Percentiles rank a stretch among this genome's conserved stretches.
phyloP scores from a whole-genome alignment of 176 grass and related monocot genomes.

The Rhynchospora pubera region DNA sequence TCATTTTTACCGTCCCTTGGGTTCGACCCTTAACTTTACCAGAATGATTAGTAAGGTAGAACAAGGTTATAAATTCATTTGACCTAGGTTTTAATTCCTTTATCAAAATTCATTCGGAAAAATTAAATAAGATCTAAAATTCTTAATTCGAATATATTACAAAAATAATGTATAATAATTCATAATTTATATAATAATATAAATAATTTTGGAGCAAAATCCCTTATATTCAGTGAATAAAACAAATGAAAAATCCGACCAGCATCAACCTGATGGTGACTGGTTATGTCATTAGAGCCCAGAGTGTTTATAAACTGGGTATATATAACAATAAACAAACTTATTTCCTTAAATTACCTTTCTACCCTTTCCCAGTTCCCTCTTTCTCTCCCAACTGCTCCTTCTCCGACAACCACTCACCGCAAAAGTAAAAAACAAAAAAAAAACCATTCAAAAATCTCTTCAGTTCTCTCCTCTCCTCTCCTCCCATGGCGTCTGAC shows the following conservation, averaged over 20 bases:
- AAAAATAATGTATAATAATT: too few species aligned
- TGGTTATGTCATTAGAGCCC: not conserved
- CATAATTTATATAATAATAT: too few species aligned
- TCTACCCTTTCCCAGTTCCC: not conserved
- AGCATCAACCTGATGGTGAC: not conserved
- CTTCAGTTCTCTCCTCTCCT: not conserved
- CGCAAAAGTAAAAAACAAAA: not conserved
- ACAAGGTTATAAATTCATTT: too few species aligned
- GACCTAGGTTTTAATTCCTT: too few species aligned
- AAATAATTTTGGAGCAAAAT: too few species aligned
- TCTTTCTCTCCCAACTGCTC: not conserved
- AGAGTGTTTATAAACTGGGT: not conserved
- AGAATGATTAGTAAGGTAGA: too few species aligned
- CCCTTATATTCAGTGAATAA: not conserved
- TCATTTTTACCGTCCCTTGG: too few species aligned
- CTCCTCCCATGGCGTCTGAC: constrained; percentile 47
- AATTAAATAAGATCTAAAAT: too few species aligned
- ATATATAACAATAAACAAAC: not conserved
- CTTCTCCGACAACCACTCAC: constrained; percentile 33
- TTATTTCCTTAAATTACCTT: not conserved
- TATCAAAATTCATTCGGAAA: not conserved
- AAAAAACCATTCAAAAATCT: not conserved
- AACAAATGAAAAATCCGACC: not conserved
- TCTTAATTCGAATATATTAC: too few species aligned
- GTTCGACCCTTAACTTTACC: too few species aligned